Evolutionary conservation across 2,329 filamentous ascomycete genomes (phyloP), one percentile per base, ranked within the genome.

Genomic region (Diaporthe sp.): DNA sequence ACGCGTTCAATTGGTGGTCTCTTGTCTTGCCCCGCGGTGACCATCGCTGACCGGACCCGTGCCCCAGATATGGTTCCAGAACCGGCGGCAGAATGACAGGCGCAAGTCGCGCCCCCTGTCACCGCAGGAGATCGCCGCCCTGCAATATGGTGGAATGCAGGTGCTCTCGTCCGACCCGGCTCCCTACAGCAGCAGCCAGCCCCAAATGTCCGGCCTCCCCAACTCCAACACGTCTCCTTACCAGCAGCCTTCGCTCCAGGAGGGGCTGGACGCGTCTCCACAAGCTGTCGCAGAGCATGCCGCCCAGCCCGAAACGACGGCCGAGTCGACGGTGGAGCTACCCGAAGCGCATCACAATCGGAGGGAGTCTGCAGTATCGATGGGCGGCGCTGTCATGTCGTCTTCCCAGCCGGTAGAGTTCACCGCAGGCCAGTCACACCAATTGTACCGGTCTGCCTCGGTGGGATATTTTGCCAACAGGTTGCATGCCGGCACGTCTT

Each of bases 31-130:
- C 71, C 62, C 46, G 19, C 22, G 57, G 65, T 73, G 62, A 72
- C 17, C 44, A 31, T 51, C 55, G 25, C 46, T 72, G 58, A 61
- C 51, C 78, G 79, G 58, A 78, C 72, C 62, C 34, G 44, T 61
- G 46, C 55, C 72, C 58, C 75, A 98, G 96, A 98, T 98, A 80
- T 98, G 96, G 96, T 98, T 98, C 85, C 96, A 98, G 82, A 98
- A 98, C 82, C 92, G 95, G 81, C 91, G 96, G 79, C 96, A 98
- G 84, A 98, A 97, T 84, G 95, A 97, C 83, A 91, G 96, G 80
- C 92, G 96, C 79, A 97, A 96, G 86, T 95, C 95, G 73, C 93
- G 94, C 79, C 95, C 96, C 62, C 89, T 98, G 51, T 91, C 94
- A 39, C 91, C 93, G 13, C 92, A 95, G 83, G 95, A 97, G 82